Evolutionary conservation across 306 rosid genomes (phyloP).

Genomic region (Malus sieversii): DNA sequence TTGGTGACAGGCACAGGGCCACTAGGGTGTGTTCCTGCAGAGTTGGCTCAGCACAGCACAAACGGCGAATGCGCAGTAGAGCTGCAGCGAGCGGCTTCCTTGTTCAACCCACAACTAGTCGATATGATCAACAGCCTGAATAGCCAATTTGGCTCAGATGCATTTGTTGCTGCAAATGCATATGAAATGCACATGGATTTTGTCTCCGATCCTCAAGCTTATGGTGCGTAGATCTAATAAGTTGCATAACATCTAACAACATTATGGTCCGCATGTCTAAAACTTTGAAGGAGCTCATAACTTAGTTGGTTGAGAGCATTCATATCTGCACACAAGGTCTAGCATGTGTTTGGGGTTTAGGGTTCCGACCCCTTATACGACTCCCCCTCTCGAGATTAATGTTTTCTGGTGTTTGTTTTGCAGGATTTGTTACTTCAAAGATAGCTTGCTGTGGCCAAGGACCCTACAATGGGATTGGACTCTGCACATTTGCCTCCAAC

Average conservation of each 20-base stretch:
- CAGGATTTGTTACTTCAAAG: slow-evolving; percentile 57
- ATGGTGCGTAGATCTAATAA: slow-evolving; percentile 26
- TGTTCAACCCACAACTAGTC: slow-evolving; percentile 63
- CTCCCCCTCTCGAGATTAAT: no score
- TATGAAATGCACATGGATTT: slow-evolving; percentile 54
- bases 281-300: not conserved
- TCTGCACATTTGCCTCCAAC: slow-evolving; percentile 55
- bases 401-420: not conserved
- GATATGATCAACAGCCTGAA: slow-evolving; percentile 34
- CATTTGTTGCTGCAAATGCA: slow-evolving; percentile 59
- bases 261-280: not conserved
- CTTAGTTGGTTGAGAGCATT: not conserved
- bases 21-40: slow-evolving; percentile 71
- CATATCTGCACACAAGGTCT: not conserved
- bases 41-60: slow-evolving; percentile 46
- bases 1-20: slow-evolving; percentile 76
- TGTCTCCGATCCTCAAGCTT: slow-evolving; percentile 46
- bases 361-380: no score
- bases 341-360: not conserved
- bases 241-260: not conserved
- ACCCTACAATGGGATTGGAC: slow-evolving; percentile 67
- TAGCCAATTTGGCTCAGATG: slow-evolving; percentile 32
- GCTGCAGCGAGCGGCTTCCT: slow-evolving; percentile 51
- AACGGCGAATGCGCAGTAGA: slow-evolving; percentile 50
- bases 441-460: slow-evolving; percentile 78